Evolutionary conservation across 805 yeast species (phyloP), one percentile per base, ranked within the genome.

Genomic region (Candida sphagnicola): DNA sequence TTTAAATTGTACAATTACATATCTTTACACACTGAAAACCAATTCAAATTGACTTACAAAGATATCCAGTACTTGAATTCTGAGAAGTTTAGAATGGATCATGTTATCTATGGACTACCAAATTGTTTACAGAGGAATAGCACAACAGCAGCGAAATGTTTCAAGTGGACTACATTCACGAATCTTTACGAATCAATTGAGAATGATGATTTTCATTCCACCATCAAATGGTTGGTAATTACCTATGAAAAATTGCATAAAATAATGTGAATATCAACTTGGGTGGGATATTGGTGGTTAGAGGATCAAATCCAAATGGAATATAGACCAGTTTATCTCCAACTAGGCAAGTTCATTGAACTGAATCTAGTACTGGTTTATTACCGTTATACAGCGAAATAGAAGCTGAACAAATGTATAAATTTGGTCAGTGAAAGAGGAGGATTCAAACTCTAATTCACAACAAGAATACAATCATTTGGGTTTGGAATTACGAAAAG

Each of bases 1-100:
- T 65, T 82, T 40, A 75, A 81, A 40, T 55, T 75, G 19, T 61
- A 76, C 4, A 81, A 82, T 46, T 62, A 65, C 38, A 77, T 74
- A 48, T 52, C 80, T 19, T 65, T 72, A n/a, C 67, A 56, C 18
- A 42, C 64, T 24, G 71, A 66, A 37, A 53, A 52, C 24, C 60
- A 56, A 17, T 51, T 65, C 30, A 44, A 42, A 16, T 45, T 59
- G 17, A 41, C 34, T 5, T 28, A 32, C 2, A 46, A 48, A 2
- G 65, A 58, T 24, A 45, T 35, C 18, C 44, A 45, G 13, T 52
- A 44, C 30, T 40, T 57, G 31, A 21, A 38, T 8, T 17, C 25
- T 6, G 35, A 38, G 10, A 29, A 32, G 18, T 32, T 31, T 4
- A 53, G 38, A 34, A 48, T 35, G 42, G 47, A 50, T 21, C 59